Evolutionary conservation across 306 rosid genomes (phyloP), one percentile per base, ranked within the genome.

Genomic region (Medicago arabica): DNA sequence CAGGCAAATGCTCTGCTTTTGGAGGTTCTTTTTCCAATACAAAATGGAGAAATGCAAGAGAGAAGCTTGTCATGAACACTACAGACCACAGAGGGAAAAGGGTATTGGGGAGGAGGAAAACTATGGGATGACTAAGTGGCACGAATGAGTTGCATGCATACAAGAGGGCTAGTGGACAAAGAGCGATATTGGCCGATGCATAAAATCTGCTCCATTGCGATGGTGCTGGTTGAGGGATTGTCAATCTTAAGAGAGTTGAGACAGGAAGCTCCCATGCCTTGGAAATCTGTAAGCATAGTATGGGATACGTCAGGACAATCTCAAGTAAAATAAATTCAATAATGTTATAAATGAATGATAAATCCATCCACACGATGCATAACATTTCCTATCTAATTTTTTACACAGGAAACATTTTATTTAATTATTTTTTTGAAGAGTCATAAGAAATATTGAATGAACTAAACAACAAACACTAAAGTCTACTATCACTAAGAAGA

Each of bases 51-150:
- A 92, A 55, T 3, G 96, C 91, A n/a, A 95, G 99, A 40, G 96
- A 77, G 69, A 85, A 89, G 88, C 97, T 88, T 69, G 91, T 83
- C 50, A 79, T 62, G 61, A 92, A 82, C 21, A 95, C 89, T 9
- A 95, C 89, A 36, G 84, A 85, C 97, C 99, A 95, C 44, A 92
- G 93, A 50, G 99, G 97, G 34, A 89, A 76, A 83, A 84, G 91
- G 44, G 84, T 88, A 82, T 85, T 53, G 11, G 97, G 87, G 76
- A 92, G 93, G 82, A 95, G 99, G 86, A 95, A 95, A 80, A 68
- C 85, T 66, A 90, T 82, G 14, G 96, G 96, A 77, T 90, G 81
- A 82, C 82, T 76, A 71, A 92, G 88, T 69, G 90, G 83, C 76
- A 95, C 62, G 75, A 92, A 89, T 28, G 96, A 78, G 80, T 90